Conservation (phyloP, 1,139 yeast genomes). For the Hanseniaspora uvarum region DNA sequence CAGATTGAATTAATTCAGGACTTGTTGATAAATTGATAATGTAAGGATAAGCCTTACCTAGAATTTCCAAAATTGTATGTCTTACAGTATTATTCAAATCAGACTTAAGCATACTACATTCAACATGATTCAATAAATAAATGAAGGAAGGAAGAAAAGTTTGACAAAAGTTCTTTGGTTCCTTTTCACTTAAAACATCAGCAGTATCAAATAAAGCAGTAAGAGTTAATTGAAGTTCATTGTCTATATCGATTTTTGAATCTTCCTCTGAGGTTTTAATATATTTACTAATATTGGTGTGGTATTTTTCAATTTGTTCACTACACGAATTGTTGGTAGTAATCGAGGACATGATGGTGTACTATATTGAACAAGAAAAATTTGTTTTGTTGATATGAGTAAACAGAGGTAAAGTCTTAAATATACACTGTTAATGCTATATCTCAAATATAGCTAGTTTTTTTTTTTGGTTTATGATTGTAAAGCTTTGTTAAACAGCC, state of each 20-base stretch:
- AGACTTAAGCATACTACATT: background rate
- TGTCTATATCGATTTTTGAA: background rate
- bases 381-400: too few relatives aligned
- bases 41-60: constrained; percentile 38
- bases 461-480: too few relatives aligned
- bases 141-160: constrained; percentile 4
- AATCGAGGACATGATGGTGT: background rate
- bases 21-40: background rate
- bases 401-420: too few relatives aligned
- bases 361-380: background rate
- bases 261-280: background rate
- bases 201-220: constrained; percentile 12
- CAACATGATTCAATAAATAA: background rate
- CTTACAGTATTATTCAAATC: constrained; percentile 6
- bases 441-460: too few relatives aligned
- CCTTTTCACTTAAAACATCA: constrained; percentile 12
- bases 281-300: background rate
- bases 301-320: constrained; percentile 12
- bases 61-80: constrained; percentile 55
- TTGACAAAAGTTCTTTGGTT: constrained; percentile 2
- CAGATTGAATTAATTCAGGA: constrained; percentile 4
- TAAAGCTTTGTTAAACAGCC: too few relatives aligned
- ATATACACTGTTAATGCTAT: too few relatives aligned
- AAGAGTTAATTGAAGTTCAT: constrained; percentile 3
- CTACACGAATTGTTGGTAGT: background rate